phyloP scores from a whole-genome alignment of 768 basidiomycete genomes.

The Mycena albidolilacea region DNA sequence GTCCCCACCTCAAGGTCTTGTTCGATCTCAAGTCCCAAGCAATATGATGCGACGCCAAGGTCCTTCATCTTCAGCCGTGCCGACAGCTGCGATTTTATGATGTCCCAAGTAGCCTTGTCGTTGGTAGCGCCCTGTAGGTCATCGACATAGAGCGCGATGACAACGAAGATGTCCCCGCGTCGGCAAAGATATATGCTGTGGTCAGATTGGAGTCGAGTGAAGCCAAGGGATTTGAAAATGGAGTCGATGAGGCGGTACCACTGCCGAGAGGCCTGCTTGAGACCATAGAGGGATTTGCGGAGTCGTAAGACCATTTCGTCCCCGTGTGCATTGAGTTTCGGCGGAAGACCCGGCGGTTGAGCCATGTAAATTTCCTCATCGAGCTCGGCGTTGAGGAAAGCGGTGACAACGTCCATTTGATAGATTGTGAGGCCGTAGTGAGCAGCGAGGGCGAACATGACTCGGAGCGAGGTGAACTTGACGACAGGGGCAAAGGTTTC shows the following conservation, averaged over 20 bases:
- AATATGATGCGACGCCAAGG: conserved; percentile 10
- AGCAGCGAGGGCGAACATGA: no score
- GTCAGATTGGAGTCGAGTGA: conserved; percentile 19
- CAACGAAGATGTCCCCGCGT: conserved; percentile 2
- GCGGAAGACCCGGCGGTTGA: no score
- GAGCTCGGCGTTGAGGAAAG: no score
- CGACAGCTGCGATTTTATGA: background rate
- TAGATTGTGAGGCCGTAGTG: no score
- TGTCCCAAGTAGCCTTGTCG: conserved; percentile 9
- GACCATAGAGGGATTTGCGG: conserved; percentile 17
- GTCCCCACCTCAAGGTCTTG: conserved; percentile 14
- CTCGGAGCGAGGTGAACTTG: no score
- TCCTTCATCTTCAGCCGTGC: conserved; percentile 4
- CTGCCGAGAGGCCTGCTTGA: conserved; percentile 20
- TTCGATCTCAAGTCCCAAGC: conserved; percentile 3
- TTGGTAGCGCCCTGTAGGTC: conserved; percentile 14
- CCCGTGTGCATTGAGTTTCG: background rate
- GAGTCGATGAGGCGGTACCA: conserved; percentile 18
- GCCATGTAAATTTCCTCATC: no score
- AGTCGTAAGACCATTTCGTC: conserved; percentile 15
- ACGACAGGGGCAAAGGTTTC: no score
- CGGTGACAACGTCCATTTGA: no score
- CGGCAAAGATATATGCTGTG: conserved; percentile 23
- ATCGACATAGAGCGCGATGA: conserved; percentile 20
- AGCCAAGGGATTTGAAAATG: background rate